Base-by-base conservation (phyloP, 805 yeast species). In the Wickerhamomyces subpelliculosus region DNA sequence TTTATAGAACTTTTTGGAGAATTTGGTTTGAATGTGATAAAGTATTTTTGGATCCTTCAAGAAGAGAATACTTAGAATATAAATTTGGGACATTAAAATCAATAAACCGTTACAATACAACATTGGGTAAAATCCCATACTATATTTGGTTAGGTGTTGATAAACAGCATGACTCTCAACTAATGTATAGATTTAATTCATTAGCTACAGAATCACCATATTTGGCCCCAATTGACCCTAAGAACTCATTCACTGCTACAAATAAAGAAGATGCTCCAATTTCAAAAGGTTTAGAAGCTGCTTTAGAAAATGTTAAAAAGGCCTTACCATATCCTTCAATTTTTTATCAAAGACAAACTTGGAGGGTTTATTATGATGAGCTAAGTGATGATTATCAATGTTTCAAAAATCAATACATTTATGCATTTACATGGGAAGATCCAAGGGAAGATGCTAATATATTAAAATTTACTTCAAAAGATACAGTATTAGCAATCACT, bases 391-490 rank as follows among this genome's bases (percentile, higher is more conserved):
- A 72, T 47, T 80, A 80, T 55, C 73, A 71, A 35, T 88, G 83
- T 58, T 84, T 84, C 65, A 76, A 73, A 42, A 72, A 82, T 53
- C 88, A 84, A 61, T 84, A 83, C 58, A 85, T 84, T 43, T 85
- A 84, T 55, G 89, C 94, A 5, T 84, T 84, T 60, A 84, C 94
- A 7, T 84, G 95, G 95, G 95, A 84, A 60, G 95, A 85, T 55
- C 94, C 94, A 23, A 70, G 82, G 40, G 93, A 83, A 61, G 95
- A 84, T 62, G 73, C 75, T 43, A 69, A 69, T 35, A 80, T 84
- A 39, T 67, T 84, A 48, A 71, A 78, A 32, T 65, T 84, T 50
- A 64, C 68, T 24, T 60, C 76, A 12, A 68, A 72, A 23, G 95
- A 85, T 53, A 80, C 86, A 1, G 84, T 84, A 4, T 67, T 84